phyloP scores from a whole-genome alignment of 345 rosid species.

The Anacardium occidentale region DNA sequence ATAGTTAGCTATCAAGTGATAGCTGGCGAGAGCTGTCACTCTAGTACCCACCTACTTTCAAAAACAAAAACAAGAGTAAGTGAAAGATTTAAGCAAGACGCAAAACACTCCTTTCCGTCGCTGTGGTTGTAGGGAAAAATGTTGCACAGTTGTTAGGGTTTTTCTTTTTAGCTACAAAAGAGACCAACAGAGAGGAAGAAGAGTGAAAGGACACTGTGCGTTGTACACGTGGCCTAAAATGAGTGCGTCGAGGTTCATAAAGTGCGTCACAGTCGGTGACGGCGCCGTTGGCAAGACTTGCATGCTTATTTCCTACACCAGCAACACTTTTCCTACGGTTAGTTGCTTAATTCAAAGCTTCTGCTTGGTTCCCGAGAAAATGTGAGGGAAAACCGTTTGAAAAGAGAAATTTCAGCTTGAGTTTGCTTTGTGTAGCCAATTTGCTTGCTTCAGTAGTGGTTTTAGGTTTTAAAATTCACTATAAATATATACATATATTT shows the following conservation, averaged over 20 bases:
- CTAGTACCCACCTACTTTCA: background rate
- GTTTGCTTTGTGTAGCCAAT: background rate
- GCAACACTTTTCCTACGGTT: constrained; percentile 76
- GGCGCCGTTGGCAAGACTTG: constrained; percentile 87
- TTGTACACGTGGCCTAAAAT: constrained; percentile 23
- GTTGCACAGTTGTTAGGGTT: constrained; percentile 19
- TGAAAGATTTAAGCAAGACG: background rate
- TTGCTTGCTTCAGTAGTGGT: background rate
- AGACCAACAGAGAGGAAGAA: background rate
- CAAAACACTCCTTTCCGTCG: background rate
- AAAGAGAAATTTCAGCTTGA: constrained; percentile 8
- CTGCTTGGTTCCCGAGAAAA: constrained; percentile 16
- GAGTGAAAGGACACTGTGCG: constrained; percentile 7
- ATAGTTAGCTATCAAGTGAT: background rate
- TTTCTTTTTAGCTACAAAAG: constrained; percentile 8
- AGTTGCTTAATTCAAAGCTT: constrained; percentile 11
- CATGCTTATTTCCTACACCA: constrained; percentile 76
- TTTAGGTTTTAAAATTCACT: background rate
- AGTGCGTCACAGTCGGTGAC: constrained; percentile 80
- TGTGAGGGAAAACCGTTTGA: background rate
- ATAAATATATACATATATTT: too few species aligned
- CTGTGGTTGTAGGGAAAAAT: background rate
- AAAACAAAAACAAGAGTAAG: background rate
- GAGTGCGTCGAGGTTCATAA: constrained; percentile 79
- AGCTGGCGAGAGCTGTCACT: background rate